Conservation (phyloP, 352 stramenopile genomes). For the Globisporangium lucens region DNA sequence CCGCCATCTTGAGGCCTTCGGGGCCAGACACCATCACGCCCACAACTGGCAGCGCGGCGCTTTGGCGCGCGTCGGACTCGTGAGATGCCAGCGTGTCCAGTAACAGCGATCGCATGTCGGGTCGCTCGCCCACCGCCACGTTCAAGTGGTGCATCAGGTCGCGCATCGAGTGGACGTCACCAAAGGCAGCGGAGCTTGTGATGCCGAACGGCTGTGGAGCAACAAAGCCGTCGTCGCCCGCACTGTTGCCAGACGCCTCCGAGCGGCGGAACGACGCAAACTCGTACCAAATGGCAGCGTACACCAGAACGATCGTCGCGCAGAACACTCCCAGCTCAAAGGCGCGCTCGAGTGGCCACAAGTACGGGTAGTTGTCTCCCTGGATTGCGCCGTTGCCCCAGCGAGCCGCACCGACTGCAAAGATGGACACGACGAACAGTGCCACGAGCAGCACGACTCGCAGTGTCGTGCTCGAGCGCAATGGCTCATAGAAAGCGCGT, state of each 20-base stretch:
- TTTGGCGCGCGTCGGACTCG: conserved; percentile 13
- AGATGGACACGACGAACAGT: conserved; percentile 36
- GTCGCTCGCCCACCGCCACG: conserved; percentile 31
- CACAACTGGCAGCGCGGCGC: conserved; percentile 21
- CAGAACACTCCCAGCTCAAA: conserved; percentile 49
- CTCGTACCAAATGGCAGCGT: conserved; percentile 52
- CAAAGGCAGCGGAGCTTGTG: conserved; percentile 16
- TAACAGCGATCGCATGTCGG: conserved; percentile 31
- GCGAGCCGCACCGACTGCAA: conserved; percentile 30
- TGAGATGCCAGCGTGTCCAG: conserved; percentile 25
- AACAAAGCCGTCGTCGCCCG: conserved; percentile 8
- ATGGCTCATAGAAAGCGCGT: conserved; percentile 51
- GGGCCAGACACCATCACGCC: conserved; percentile 41
- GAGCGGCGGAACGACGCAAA: conserved; percentile 23
- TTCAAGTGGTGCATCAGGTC: conserved; percentile 36
- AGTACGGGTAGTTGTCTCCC: conserved; percentile 35
- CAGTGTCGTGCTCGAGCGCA: conserved; percentile 38
- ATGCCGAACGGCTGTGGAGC: conserved; percentile 4
- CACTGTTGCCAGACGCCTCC: conserved; percentile 7
- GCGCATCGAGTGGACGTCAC: conserved; percentile 37
- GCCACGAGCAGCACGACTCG: conserved; percentile 34
- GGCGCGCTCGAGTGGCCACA: conserved; percentile 53
- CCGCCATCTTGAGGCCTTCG: conserved; percentile 30
- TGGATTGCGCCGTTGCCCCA: conserved; percentile 56
- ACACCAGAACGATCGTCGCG: conserved; percentile 40